Conservation (phyloP, 257 asterid genomes). For the Capsicum pubescens region DNA sequence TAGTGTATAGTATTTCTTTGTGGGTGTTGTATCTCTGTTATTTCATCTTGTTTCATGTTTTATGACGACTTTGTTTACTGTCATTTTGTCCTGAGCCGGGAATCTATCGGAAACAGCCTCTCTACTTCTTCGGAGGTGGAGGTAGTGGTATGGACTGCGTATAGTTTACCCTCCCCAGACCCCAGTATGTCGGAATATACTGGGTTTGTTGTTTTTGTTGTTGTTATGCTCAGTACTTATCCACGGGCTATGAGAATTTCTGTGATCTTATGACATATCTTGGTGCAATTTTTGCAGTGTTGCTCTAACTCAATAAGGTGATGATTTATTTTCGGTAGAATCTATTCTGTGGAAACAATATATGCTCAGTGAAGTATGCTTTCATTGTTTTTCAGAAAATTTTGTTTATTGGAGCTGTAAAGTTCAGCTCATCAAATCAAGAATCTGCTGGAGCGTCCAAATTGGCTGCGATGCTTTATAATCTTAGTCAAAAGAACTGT, state of each 20-base stretch:
- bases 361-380: background rate
- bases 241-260: background rate
- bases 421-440: constrained; percentile 54
- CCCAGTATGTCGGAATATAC: too few species aligned
- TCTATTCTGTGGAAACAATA: constrained; percentile 4
- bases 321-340: background rate
- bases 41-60: too few species aligned
- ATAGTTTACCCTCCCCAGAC: too few species aligned
- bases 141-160: too few species aligned
- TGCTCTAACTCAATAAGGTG: background rate
- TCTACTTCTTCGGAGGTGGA: too few species aligned
- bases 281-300: background rate
- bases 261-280: background rate
- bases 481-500: constrained; percentile 50
- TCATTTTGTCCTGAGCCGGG: too few species aligned
- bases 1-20: too few species aligned
- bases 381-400: constrained; percentile 61
- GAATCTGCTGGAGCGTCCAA: constrained; percentile 54
- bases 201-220: too few species aligned
- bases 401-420: constrained; percentile 78
- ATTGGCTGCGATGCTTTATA: constrained; percentile 60
- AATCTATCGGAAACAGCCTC: too few species aligned
- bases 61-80: too few species aligned
- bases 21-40: too few species aligned
- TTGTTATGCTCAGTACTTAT: background rate